Evolutionary conservation across 2,329 filamentous ascomycete genomes (phyloP).

Genomic region (Massarina eburnea): DNA sequence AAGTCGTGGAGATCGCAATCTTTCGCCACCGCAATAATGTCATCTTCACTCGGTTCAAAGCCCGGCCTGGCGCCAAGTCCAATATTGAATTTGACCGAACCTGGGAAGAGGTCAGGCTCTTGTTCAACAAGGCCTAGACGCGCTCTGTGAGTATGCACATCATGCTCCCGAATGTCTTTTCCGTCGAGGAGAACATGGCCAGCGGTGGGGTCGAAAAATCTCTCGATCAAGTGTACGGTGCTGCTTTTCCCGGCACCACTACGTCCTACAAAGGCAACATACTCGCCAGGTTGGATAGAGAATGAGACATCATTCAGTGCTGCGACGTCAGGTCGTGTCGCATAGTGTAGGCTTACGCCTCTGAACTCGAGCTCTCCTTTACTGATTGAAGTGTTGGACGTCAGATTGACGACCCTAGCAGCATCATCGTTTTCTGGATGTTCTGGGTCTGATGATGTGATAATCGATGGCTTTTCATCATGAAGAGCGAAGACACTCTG

Average conservation of each 20-base stretch:
- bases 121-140: conserved; percentile 49
- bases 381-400: neutral
- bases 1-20: conserved; percentile 51
- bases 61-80: conserved; percentile 42
- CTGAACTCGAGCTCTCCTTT: conserved; percentile 36
- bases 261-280: conserved; percentile 47
- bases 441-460: conserved; percentile 9
- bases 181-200: conserved; percentile 47
- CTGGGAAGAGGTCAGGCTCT: conserved; percentile 50
- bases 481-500: conserved; percentile 47
- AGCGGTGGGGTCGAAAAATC: conserved; percentile 47
- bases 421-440: neutral
- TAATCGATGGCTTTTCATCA: conserved; percentile 44
- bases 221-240: conserved; percentile 49
- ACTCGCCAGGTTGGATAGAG: conserved; percentile 40
- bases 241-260: conserved; percentile 51
- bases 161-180: conserved; percentile 42
- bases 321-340: conserved; percentile 29
- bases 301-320: conserved; percentile 44
- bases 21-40: conserved; percentile 41
- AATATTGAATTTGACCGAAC: conserved; percentile 49
- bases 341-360: conserved; percentile 36
- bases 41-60: conserved; percentile 21
- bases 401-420: neutral
- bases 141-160: conserved; percentile 42